Base-by-base conservation (phyloP, 2,329 filamentous ascomycete species). In the Coleophoma cylindrospora region DNA sequence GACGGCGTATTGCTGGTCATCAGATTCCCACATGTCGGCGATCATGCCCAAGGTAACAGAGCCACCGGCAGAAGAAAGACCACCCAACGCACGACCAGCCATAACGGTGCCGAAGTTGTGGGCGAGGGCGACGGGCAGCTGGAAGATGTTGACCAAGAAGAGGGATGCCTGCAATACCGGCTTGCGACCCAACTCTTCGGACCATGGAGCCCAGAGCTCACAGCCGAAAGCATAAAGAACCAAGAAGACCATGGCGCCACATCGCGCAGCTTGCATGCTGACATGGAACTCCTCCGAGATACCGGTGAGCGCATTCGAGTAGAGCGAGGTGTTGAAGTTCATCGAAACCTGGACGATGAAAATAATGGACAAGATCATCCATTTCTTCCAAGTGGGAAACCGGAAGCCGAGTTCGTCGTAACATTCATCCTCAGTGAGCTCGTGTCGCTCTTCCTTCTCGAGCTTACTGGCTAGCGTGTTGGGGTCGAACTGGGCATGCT, bases 181-280 rank as follows among this genome's bases (percentile, higher is more conserved):
- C 72, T 83, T 87, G 45, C 89, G 81, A 17, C 89, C 89, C 45
- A 92, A 74, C 61, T 94, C 89, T 65, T 95, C 89, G 43, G 82
- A 87, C 87, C 89, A 94, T 0, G 89, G 89, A 0, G 89, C 89
- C 89, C 89, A 94, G 0, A 92, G 76, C 67, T 94, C 89, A 65
- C 89, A 94, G 34, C 89, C 89, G 64, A 94, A 91, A 36, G 88
- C 89, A 65, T 95, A 94, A 2, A 84, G 68, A 46, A 94, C 77
- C 37, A 95, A 70, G 70, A 92, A 94, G 54, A 91, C 80, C 70
- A 87, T 85, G 52, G 87, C 86, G 64, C 89, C 89, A 50, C 81
- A 79, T 49, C 87, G 80, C 4, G 84, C 87, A 4, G 79, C 81
- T 65, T 89, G 86, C 27, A 72, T 71, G 54, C 82, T 86, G 54